Base-by-base conservation (phyloP, 495 filamentous ascomycete species). In the Chaetomium fimeti region DNA sequence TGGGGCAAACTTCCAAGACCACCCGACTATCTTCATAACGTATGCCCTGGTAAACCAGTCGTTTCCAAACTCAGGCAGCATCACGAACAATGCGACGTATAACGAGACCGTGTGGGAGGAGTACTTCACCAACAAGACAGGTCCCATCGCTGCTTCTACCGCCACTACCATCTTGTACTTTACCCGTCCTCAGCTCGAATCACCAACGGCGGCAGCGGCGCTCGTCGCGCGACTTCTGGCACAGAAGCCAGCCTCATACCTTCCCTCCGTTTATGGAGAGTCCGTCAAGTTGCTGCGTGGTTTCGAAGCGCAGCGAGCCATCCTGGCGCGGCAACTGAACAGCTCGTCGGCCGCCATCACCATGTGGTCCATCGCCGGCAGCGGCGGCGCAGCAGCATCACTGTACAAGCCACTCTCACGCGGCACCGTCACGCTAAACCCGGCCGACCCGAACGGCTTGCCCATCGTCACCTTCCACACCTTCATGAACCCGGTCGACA, bases 351-450 rank as follows among this genome's bases (percentile, higher is more conserved):
- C 53, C 22, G 24, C 32, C 1, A 18, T 69, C 32, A 57, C 75
- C 47, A 75, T 75, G 32, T 58, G 70, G 52, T 69, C 71, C 53
- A 70, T 68, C 51, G 64, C 51, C 49, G 66, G 67, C 28, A 69
- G 64, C 54, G 68, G 60, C n/a, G 57, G 40, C 64, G 43, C 74
- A 49, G 68, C 70, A 6, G 28, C 55, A 12, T 64, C 62, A 20
- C n/a, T 57, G 36, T 38, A 57, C 22, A 73, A 71, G 27, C 69
- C 75, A 0, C 62, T 82, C 18, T 75, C 71, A 7, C 73, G 79
- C 42, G 79, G 79, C 25, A 71, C 71, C 15, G 69, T 81, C 15
- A 60, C 64, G 28, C 72, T 82, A 22, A 71, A 70, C 56, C 70
- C 64, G 29, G 73, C 72, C 5, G 61, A 76, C 54, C 74, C 78